Evolutionary conservation across 2,329 filamentous ascomycete genomes (phyloP).

Genomic region (Oidium heveae): DNA sequence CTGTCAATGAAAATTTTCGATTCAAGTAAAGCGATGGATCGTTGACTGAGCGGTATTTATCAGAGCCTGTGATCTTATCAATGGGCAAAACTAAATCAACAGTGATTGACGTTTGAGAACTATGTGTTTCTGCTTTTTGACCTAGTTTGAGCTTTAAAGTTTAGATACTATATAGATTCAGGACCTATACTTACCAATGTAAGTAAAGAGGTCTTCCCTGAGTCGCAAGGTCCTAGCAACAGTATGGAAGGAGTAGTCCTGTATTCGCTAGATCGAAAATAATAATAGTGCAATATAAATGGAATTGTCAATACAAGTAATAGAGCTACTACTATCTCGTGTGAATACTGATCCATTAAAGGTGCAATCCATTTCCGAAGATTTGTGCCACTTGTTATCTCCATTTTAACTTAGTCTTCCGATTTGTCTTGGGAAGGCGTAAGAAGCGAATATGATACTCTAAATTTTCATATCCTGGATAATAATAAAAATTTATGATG

Average conservation of each 20-base stretch:
- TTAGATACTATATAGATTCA: slow-evolving; percentile 3
- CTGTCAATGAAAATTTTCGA: slow-evolving; percentile 50
- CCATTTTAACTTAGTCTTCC: too few species aligned
- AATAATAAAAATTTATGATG: too few species aligned
- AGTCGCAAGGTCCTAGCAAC: slow-evolving; percentile 54
- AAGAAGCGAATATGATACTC: too few species aligned
- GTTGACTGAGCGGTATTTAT: slow-evolving; percentile 38
- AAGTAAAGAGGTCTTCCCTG: slow-evolving; percentile 74
- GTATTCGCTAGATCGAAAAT: slow-evolving; percentile 42
- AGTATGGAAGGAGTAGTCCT: slow-evolving; percentile 51
- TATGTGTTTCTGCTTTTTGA: slow-evolving; percentile 23
- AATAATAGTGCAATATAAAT: slow-evolving; percentile 46
- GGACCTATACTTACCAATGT: slow-evolving; percentile 31
- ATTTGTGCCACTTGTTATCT: too few species aligned
- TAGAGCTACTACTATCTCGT: background rate
- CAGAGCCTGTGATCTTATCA: slow-evolving; percentile 24
- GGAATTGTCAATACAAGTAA: slow-evolving; percentile 23
- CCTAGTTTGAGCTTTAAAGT: slow-evolving; percentile 26
- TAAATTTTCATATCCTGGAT: too few species aligned
- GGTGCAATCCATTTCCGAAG: too few species aligned
- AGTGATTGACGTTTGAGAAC: slow-evolving; percentile 32
- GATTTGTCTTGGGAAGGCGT: too few species aligned
- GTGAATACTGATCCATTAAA: too few species aligned
- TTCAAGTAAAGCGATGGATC: slow-evolving; percentile 32
- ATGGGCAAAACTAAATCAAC: slow-evolving; percentile 29